Conservation (phyloP, 2,329 filamentous ascomycete species). For the Tolypocladium nubicola region DNA sequence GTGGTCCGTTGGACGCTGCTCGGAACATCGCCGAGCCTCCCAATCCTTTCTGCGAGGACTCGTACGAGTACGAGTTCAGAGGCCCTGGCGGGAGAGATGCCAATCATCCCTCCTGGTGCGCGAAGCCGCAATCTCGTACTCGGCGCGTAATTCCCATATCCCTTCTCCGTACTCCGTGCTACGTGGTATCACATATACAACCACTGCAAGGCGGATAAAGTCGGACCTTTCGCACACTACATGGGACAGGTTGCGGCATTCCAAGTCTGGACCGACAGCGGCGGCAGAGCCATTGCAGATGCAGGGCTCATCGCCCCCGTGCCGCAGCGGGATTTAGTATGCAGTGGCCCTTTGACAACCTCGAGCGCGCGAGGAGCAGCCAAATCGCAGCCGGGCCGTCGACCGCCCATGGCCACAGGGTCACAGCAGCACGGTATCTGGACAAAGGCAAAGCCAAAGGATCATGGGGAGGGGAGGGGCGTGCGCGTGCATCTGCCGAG, state of each 20-base stretch:
- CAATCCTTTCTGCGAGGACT: no score
- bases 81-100: neutral
- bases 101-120: neutral
- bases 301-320: no score
- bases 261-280: neutral
- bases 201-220: no score
- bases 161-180: neutral
- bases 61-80: neutral
- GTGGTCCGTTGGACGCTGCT: neutral
- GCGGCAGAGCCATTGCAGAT: neutral
- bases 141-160: neutral
- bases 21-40: neutral
- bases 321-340: neutral
- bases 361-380: neutral
- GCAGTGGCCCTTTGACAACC: neutral
- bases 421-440: no score
- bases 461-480: neutral
- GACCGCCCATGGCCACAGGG: no score
- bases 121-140: neutral
- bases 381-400: neutral
- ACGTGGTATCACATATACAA: no score
- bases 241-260: neutral
- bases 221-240: neutral
- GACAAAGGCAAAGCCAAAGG: no score
- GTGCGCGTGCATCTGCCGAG: neutral